Evolutionary conservation across 1,284 basidiomycete species (phyloP).

Genomic region (Trichosporon sp.): DNA sequence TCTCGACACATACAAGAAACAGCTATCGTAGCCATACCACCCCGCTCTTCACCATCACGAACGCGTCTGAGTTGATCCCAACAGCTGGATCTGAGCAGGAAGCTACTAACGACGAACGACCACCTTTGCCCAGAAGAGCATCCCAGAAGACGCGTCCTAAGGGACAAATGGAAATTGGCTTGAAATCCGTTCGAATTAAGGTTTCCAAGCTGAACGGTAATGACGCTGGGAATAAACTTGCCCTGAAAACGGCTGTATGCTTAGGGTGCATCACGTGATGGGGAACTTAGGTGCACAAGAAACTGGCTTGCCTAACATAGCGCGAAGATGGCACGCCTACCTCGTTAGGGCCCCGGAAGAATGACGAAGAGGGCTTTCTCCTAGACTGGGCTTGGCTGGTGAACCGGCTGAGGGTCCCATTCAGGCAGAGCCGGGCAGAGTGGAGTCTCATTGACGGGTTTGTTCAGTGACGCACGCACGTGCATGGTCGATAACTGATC

Average conservation of each 20-base stretch:
- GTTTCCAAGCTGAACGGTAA: constrained; percentile 5
- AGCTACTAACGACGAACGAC: too few relatives aligned
- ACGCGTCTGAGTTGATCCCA: neutral
- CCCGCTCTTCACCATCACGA: neutral
- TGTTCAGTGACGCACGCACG: constrained; percentile 24
- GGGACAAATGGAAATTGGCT: neutral
- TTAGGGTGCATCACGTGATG: neutral
- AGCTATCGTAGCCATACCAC: neutral
- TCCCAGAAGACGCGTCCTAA: neutral
- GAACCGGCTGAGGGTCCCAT: neutral
- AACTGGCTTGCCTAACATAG: neutral
- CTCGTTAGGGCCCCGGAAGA: neutral
- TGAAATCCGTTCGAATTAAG: neutral
- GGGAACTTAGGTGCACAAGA: neutral
- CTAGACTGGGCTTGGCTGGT: too few relatives aligned
- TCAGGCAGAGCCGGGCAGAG: neutral
- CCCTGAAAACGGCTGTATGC: neutral
- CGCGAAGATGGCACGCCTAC: neutral
- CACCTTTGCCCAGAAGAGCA: neutral
- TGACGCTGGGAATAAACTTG: neutral
- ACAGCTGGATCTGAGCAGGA: neutral
- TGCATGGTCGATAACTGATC: constrained; percentile 20
- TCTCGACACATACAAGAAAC: neutral
- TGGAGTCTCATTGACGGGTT: constrained; percentile 13
- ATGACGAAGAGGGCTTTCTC: neutral